These are phyloP conservation scores for Cyphellophora europaea DNA, from an alignment of 2,329 filamentous ascomycete genomes.

Conservation along the genomic window DNA sequence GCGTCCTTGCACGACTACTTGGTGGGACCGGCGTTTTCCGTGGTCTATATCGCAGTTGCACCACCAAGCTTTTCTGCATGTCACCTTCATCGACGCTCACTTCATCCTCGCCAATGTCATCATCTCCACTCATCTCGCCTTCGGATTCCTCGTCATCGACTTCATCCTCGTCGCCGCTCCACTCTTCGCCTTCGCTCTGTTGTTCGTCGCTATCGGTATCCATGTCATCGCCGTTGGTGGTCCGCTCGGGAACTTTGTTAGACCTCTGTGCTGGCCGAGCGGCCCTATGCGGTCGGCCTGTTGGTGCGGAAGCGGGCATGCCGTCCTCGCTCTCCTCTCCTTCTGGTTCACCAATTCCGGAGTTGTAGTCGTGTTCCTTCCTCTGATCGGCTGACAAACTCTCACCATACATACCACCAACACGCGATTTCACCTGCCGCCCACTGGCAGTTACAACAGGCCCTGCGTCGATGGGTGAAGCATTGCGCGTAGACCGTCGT, in stretches of 20 bases:
- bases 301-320: slow-evolving; percentile 29
- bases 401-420: slow-evolving; percentile 48
- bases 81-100: slow-evolving; percentile 35
- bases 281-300: slow-evolving; percentile 28
- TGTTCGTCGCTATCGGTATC: slow-evolving; percentile 48
- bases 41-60: slow-evolving; percentile 53
- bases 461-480: slow-evolving; percentile 61
- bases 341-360: slow-evolving; percentile 33
- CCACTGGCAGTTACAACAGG: slow-evolving; percentile 73
- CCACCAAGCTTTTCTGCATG: slow-evolving; percentile 54
- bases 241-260: background rate
- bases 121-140: slow-evolving; percentile 30
- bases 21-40: slow-evolving; percentile 1
- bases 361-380: slow-evolving; percentile 24
- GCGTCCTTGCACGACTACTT: background rate
- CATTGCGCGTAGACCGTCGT: slow-evolving; percentile 55
- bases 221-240: slow-evolving; percentile 25
- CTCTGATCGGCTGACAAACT: slow-evolving; percentile 46
- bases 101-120: slow-evolving; percentile 21
- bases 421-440: slow-evolving; percentile 57
- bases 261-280: slow-evolving; percentile 13
- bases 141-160: slow-evolving; percentile 22
- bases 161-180: slow-evolving; percentile 20
- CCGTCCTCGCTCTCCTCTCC: slow-evolving; percentile 36
- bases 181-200: slow-evolving; percentile 51